Conservation (phyloP, 306 rosid genomes). For the Cajanus cajan region DNA sequence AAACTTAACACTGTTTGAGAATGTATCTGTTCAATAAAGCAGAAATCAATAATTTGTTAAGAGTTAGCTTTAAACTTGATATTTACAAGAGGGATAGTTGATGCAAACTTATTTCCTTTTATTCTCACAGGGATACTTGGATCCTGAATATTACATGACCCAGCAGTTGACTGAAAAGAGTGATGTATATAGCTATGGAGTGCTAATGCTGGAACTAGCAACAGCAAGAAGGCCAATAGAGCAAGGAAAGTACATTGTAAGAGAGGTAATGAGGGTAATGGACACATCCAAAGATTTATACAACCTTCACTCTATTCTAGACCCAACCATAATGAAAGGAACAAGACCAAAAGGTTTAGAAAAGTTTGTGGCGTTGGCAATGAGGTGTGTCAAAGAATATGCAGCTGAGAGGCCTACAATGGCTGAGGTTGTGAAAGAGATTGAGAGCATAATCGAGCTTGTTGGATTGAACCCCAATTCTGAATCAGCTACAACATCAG, state of each 20-base stretch:
- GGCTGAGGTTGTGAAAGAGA: constrained; percentile 75
- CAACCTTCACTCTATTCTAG: constrained; percentile 56
- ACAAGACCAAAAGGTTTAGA: constrained; percentile 51
- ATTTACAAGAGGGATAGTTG: not conserved
- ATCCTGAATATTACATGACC: constrained; percentile 60
- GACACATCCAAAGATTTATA: constrained; percentile 54
- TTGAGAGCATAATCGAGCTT: constrained; percentile 55
- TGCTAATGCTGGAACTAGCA: constrained; percentile 66
- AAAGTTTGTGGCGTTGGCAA: constrained; percentile 55
- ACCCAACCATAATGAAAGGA: constrained; percentile 38
- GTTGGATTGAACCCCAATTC: constrained; percentile 52
- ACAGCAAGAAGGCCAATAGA: constrained; percentile 75
- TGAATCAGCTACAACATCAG: constrained; percentile 51
- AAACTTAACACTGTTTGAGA: not conserved
- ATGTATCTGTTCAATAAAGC: not conserved
- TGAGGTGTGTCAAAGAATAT: constrained; percentile 63
- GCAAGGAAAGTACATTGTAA: constrained; percentile 63
- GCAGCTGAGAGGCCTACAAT: constrained; percentile 61
- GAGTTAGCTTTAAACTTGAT: not conserved
- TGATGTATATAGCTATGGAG: constrained; percentile 79
- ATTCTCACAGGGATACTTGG: constrained; percentile 64
- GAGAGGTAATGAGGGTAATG: constrained; percentile 54
- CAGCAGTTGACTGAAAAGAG: constrained; percentile 71
- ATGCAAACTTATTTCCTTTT: constrained; percentile 14
- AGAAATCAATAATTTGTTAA: constrained; percentile 3